These are phyloP conservation scores for Suzukiozyma palmioleophila DNA, from an alignment of 1,139 yeast genomes.

Conservation along the genomic window DNA sequence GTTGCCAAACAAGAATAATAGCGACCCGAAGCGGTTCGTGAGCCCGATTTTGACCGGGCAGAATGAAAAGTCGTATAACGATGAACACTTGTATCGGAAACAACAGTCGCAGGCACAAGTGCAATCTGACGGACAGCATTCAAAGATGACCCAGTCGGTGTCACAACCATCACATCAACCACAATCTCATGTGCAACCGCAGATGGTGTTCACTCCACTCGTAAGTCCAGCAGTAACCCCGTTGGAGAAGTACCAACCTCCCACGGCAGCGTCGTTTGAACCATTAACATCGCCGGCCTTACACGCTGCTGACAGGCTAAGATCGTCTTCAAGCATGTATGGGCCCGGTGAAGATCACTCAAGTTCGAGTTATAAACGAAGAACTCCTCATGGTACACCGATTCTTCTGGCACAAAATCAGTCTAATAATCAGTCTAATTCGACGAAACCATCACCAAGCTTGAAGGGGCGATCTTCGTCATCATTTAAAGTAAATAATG, in stretches of 20 bases:
- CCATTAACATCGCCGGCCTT: constrained; percentile 66
- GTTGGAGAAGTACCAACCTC: constrained; percentile 36
- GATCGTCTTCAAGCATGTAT: constrained; percentile 34
- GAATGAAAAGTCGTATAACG: constrained; percentile 39
- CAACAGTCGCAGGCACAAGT: constrained; percentile 13
- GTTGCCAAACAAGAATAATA: constrained; percentile 3
- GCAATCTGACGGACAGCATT: constrained; percentile 3
- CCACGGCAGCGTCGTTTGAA: constrained; percentile 36
- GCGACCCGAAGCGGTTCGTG: constrained; percentile 18
- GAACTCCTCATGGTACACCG: constrained; percentile 51
- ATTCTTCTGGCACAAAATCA: constrained; percentile 26
- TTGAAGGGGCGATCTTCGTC: background rate
- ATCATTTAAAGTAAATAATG: background rate
- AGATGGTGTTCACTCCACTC: constrained; percentile 64
- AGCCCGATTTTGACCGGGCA: constrained; percentile 45
- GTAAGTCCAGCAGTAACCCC: constrained; percentile 76
- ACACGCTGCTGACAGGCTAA: constrained; percentile 37
- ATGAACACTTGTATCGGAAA: constrained; percentile 41
- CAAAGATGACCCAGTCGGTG: constrained; percentile 6
- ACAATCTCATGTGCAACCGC: constrained; percentile 37
- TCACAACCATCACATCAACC: constrained; percentile 14
- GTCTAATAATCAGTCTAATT: background rate
- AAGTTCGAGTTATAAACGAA: constrained; percentile 20
- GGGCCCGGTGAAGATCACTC: constrained; percentile 21
- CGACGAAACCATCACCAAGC: background rate